These are phyloP conservation scores for Allium fistulosum DNA, from an alignment of 106 monocot species.

Conservation along the genomic window DNA sequence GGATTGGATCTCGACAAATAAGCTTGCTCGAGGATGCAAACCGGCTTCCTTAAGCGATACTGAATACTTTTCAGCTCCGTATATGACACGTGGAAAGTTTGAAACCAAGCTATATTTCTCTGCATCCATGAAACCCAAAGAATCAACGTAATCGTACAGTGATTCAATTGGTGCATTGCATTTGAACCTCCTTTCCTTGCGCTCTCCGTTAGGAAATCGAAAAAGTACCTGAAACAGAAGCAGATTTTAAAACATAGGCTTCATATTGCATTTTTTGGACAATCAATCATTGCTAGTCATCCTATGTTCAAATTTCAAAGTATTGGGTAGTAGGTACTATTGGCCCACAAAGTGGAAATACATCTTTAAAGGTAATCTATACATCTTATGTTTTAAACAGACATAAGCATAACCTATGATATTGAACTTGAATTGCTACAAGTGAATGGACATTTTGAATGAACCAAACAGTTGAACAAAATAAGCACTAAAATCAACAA, in stretches of 20 bases:
- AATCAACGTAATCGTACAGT: slow-evolving; percentile 77
- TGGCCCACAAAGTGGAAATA: no score
- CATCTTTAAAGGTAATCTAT: no score
- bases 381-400: no score
- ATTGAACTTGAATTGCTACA: no score
- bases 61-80: slow-evolving; percentile 60
- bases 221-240: slow-evolving; percentile 36
- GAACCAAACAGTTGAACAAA: neutral
- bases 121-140: slow-evolving; percentile 57
- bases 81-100: slow-evolving; percentile 63
- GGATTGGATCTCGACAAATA: slow-evolving; percentile 36
- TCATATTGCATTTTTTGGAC: no score
- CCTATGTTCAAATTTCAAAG: no score
- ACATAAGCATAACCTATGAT: no score
- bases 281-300: no score
- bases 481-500: neutral
- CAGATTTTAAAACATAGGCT: neutral
- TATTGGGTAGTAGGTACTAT: no score
- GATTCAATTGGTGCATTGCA: slow-evolving; percentile 41
- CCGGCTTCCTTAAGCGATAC: slow-evolving; percentile 54
- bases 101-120: slow-evolving; percentile 69
- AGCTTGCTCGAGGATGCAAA: slow-evolving; percentile 45
- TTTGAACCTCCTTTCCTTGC: slow-evolving; percentile 74
- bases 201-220: slow-evolving; percentile 74
- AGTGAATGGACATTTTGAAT: no score